Conservation (phyloP, 768 basidiomycete species). For the Suillus subluteus region DNA sequence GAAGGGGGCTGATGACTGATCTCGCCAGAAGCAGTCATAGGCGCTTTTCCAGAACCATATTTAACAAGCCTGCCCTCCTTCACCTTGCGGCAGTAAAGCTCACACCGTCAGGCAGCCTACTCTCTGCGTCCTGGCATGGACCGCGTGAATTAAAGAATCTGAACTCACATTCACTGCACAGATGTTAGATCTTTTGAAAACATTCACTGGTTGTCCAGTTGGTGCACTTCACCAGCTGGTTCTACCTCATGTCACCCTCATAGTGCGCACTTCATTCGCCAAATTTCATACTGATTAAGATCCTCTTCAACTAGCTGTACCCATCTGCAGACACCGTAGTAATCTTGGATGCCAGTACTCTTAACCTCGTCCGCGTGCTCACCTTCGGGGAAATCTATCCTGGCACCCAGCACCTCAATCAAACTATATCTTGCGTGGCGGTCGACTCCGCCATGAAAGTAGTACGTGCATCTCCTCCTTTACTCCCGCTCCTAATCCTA, state of each 20-base stretch:
- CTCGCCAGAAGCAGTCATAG: not conserved
- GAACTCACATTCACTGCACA: slow-evolving; percentile 10
- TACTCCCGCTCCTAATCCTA: slow-evolving; percentile 13
- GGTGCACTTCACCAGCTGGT: slow-evolving; percentile 59
- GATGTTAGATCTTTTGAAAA: slow-evolving; percentile 52
- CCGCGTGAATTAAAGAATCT: slow-evolving; percentile 1
- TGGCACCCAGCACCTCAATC: slow-evolving; percentile 44
- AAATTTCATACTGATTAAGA: slow-evolving; percentile 8
- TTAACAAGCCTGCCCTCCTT: slow-evolving; percentile 2
- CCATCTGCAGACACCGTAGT: slow-evolving; percentile 72
- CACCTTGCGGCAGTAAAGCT: slow-evolving; percentile 2
- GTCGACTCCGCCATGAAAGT: slow-evolving; percentile 83
- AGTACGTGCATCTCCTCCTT: slow-evolving; percentile 47
- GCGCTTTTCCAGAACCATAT: not conserved
- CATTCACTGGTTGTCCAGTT: slow-evolving; percentile 56
- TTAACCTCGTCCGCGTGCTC: slow-evolving; percentile 68
- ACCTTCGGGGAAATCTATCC: slow-evolving; percentile 86
- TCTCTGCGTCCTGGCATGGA: not conserved
- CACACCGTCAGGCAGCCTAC: not conserved
- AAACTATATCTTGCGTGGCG: slow-evolving; percentile 60
- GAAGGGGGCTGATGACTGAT: slow-evolving; percentile 1
- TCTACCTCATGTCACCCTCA: slow-evolving; percentile 55
- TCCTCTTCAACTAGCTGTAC: slow-evolving; percentile 55
- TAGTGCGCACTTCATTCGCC: slow-evolving; percentile 47
- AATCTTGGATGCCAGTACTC: slow-evolving; percentile 69